These are phyloP conservation scores for Trapa incisa DNA, from an alignment of 345 rosid species.

Conservation along the genomic window DNA sequence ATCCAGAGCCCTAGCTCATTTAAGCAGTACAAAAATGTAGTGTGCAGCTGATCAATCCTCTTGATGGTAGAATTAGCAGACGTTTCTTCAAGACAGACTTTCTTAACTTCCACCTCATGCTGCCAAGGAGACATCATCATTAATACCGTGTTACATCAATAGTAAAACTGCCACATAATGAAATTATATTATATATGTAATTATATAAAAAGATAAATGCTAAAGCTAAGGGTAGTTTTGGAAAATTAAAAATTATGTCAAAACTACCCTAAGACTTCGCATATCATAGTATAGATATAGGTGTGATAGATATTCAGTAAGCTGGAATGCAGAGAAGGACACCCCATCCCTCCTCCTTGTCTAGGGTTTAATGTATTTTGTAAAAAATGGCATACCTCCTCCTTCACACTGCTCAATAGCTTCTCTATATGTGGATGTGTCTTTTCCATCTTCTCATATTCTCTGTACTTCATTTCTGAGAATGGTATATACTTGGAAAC, in stretches of 20 bases:
- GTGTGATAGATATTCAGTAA: too few relatives aligned
- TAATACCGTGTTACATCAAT: background rate
- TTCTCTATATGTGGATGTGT: slow-evolving; percentile 17
- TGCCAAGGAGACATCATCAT: slow-evolving; percentile 18
- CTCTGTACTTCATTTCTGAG: slow-evolving; percentile 46
- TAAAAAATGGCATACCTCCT: slow-evolving; percentile 28
- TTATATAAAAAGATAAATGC: too few relatives aligned
- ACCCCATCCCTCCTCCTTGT: background rate
- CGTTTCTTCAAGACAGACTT: slow-evolving; percentile 25
- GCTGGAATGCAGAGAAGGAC: background rate
- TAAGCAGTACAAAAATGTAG: slow-evolving; percentile 42
- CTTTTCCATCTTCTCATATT: slow-evolving; percentile 23
- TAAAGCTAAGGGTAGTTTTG: too few relatives aligned
- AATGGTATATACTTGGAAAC: slow-evolving; percentile 47
- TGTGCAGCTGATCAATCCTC: slow-evolving; percentile 31
- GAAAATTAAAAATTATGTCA: too few relatives aligned
- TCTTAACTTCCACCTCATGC: slow-evolving; percentile 32
- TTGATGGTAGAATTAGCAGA: slow-evolving; percentile 22
- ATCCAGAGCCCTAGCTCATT: slow-evolving; percentile 64
- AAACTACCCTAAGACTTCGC: too few relatives aligned
- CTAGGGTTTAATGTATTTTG: background rate
- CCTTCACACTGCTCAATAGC: slow-evolving; percentile 22
- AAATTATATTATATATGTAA: too few relatives aligned
- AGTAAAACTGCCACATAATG: too few relatives aligned
- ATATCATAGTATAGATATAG: too few relatives aligned